phyloP scores from a whole-genome alignment of 345 rosid species.

The Camelina sativa region DNA sequence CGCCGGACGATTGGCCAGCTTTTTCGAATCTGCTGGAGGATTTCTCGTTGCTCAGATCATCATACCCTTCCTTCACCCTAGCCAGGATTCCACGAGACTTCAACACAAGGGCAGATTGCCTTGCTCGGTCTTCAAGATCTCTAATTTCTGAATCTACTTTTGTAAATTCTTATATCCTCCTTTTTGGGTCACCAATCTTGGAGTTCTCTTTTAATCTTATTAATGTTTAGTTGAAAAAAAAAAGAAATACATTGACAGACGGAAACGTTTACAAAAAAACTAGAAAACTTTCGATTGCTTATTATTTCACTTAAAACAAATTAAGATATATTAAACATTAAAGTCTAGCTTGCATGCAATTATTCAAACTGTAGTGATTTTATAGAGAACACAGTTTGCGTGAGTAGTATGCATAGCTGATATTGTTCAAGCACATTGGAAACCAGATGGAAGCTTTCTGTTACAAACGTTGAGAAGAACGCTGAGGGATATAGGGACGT shows the following conservation, averaged over 20 bases:
- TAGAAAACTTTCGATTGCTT: neutral
- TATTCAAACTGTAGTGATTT: constrained; percentile 25
- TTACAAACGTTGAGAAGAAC: constrained; percentile 65
- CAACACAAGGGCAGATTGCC: too few species aligned
- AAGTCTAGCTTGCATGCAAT: constrained; percentile 18
- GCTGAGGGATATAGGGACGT: constrained; percentile 61
- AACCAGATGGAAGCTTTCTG: constrained; percentile 53
- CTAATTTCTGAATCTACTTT: too few species aligned
- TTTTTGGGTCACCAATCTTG: too few species aligned
- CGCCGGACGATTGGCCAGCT: too few species aligned
- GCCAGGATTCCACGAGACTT: too few species aligned
- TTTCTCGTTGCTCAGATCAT: too few species aligned
- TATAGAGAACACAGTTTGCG: neutral
- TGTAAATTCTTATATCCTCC: too few species aligned
- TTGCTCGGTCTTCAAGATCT: too few species aligned
- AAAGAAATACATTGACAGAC: neutral
- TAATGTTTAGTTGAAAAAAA: too few species aligned
- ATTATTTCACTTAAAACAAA: neutral
- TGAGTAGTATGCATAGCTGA: neutral
- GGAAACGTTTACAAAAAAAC: neutral
- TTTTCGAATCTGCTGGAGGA: too few species aligned
- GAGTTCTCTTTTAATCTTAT: too few species aligned
- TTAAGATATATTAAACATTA: neutral
- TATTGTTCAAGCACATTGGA: constrained; percentile 46
- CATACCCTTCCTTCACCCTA: too few species aligned